Percentiles rank a stretch among this genome's conserved stretches.
These are phyloP conservation scores for Limnanthes douglasii DNA, from an alignment of 345 rosid genomes.

Conservation along the genomic window DNA sequence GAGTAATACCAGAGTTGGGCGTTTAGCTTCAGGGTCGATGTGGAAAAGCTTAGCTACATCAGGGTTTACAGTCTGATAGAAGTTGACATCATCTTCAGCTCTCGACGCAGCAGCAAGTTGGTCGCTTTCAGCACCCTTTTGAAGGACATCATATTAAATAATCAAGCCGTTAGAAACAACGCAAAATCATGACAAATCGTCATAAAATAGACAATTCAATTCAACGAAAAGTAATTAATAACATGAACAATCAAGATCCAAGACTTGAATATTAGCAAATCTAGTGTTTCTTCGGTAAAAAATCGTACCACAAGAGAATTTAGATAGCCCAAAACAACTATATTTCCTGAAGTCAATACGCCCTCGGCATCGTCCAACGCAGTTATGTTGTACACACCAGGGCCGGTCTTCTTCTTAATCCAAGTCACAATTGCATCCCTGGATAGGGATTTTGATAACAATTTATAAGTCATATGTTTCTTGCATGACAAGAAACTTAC, in stretches of 20 bases:
- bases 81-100: constrained; percentile 80
- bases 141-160: too few relatives aligned
- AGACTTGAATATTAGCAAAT: too few relatives aligned
- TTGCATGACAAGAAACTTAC: too few relatives aligned
- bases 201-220: too few relatives aligned
- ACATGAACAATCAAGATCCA: too few relatives aligned
- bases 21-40: constrained; percentile 49
- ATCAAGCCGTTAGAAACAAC: too few relatives aligned
- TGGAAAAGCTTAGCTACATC: constrained; percentile 94
- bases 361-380: constrained; percentile 80
- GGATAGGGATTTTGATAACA: constrained; percentile 2
- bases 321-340: constrained; percentile 75
- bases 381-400: constrained; percentile 65
- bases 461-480: background rate
- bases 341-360: constrained; percentile 57
- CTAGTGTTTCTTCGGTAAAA: too few relatives aligned
- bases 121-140: constrained; percentile 69
- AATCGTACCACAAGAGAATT: constrained; percentile 70
- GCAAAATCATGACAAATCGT: too few relatives aligned
- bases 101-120: constrained; percentile 80
- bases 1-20: constrained; percentile 72
- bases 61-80: constrained; percentile 80
- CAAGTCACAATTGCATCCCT: constrained; percentile 88
- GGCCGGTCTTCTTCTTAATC: constrained; percentile 95
- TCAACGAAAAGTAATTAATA: too few relatives aligned